Evolutionary conservation across 73 alveolate species (phyloP), one percentile per base, ranked within the genome.

Genomic region (Paramecium sexaurelia): DNA sequence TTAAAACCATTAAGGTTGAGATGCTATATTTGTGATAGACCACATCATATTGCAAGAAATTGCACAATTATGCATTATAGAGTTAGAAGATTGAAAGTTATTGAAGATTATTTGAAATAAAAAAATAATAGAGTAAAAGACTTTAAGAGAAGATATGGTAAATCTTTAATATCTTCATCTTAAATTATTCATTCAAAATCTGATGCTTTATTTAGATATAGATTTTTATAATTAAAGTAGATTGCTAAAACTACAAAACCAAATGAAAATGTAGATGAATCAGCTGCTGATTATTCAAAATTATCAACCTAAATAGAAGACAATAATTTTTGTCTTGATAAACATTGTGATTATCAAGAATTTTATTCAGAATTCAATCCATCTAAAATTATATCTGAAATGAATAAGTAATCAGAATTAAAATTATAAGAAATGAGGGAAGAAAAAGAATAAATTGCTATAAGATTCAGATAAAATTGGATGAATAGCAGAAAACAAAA

Each of bases 11-110:
- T 78, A 9, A 78, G 55, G 22, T 17, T 78, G 7, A 37, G 90
- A 24, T 78, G 90, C 10, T 78, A 78, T 3, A 78, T 78, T 2
- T 78, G 90, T 45, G 90, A 78, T 39, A 78, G 73, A 33, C 90
- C 90, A 5, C 90, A 78, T 78, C 90, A 78, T 24, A 40, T 78
- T 11, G 90, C 90, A 29, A 40, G 90, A 45, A 78, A 78, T 78
- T 78, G 90, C 20, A 19, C 75, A 37, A 45, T 29, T n/a, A 13
- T 78, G 43, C 90, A 78, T 45, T 78, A 37, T 13, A 41, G 73
- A n/a, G 32, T 24, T 20, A 7, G 71, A 22, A 78, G 73, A 19
- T 19, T 78, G 15, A 41, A 61, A 26, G 43, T 61, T 1, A 61
- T 61, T 22, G 83, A 61, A 61, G 26, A 61, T 61, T 61, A 61